Conservation (phyloP, 1,284 basidiomycete species). For the Fomitopsis palustris region DNA sequence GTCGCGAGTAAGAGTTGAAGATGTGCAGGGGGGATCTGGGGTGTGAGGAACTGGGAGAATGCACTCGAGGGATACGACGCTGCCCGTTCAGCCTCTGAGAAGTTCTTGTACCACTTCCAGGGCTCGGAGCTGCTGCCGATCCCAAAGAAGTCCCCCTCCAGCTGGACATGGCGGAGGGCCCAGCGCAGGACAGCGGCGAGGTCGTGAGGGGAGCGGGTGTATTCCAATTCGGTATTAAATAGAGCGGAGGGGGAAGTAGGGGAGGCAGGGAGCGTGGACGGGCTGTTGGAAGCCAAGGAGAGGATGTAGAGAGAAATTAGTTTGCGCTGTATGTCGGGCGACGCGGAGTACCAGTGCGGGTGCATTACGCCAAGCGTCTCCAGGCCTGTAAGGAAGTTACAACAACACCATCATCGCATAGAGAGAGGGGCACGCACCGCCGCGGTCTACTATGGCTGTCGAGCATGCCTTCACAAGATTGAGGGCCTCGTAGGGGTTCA, state of each 20-base stretch:
- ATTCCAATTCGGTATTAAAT: constrained; percentile 62
- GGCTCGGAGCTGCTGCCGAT: constrained; percentile 28
- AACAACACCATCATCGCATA: neutral
- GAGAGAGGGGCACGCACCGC: constrained; percentile 31
- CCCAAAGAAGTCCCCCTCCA: constrained; percentile 57
- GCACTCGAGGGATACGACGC: constrained; percentile 54
- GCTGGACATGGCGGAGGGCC: constrained; percentile 66
- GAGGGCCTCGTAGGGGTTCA: constrained; percentile 59
- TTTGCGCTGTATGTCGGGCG: constrained; percentile 58
- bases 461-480: constrained; percentile 61
- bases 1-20: constrained; percentile 51
- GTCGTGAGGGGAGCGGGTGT: constrained; percentile 66
- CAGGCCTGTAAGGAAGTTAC: constrained; percentile 42
- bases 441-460: constrained; percentile 56
- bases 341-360: constrained; percentile 75
- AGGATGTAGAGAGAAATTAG: constrained; percentile 70
- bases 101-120: constrained; percentile 62
- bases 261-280: constrained; percentile 47
- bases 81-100: constrained; percentile 53
- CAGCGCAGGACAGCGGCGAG: constrained; percentile 76
- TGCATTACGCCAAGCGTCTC: constrained; percentile 78
- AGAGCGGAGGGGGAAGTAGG: constrained; percentile 39
- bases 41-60: constrained; percentile 56
- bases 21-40: constrained; percentile 53
- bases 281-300: constrained; percentile 47